Base-by-base conservation (phyloP, 108 stramenopile genomes). In the Mediolabrus comicus region DNA sequence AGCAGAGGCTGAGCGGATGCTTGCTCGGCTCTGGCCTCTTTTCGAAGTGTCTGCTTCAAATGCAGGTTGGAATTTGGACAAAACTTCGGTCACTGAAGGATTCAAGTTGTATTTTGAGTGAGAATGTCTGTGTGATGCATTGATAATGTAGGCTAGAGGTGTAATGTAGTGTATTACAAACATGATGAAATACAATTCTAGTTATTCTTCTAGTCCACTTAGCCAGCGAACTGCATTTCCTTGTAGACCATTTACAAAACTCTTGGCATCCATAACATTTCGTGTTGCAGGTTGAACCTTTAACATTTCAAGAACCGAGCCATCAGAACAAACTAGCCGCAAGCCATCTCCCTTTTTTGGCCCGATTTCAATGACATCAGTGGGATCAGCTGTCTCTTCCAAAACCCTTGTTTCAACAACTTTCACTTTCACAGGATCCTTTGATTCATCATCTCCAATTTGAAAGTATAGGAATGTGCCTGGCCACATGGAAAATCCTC, bases 401-500 rank as follows among this genome's bases (percentile, higher is more conserved):
- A 87, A 31, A 12, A 95, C 90, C 28, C 88, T 77, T 24, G 92
- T 81, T 61, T 90, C 74, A 9, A 89, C 39, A 26, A 95, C 68
- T 75, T 95, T 92, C 52, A 85, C 65, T 54, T 88, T 88, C 17
- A 79, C 69, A 0, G 83, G 83, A 55, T 83, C 78, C 10, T 57
- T 62, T 12, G 62, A 84, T 34, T 71, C 81, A 12, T 83, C 67
- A 31, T 87, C 85, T 0, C 83, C 92, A 14, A 95, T 74, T 72
- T 87, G 82, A 14, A 97, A 57, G 53, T 82, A 84, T 33, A 92
- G 43, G 74, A 82, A 96, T 12, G 89, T 93, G 12, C 96, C 96
- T 6, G 98, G 98, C 98, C 98, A 98, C 83, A 90, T 94, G 34
- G 88, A 80, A 69, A 97, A 98, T 41, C 94, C 98, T 26, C 97